A percentile compares a stretch with the other conserved stretches of the same genome.
These are phyloP conservation scores for Hirsutella rhossiliensis DNA, from an alignment of 2,329 filamentous ascomycete species.

Conservation along the genomic window DNA sequence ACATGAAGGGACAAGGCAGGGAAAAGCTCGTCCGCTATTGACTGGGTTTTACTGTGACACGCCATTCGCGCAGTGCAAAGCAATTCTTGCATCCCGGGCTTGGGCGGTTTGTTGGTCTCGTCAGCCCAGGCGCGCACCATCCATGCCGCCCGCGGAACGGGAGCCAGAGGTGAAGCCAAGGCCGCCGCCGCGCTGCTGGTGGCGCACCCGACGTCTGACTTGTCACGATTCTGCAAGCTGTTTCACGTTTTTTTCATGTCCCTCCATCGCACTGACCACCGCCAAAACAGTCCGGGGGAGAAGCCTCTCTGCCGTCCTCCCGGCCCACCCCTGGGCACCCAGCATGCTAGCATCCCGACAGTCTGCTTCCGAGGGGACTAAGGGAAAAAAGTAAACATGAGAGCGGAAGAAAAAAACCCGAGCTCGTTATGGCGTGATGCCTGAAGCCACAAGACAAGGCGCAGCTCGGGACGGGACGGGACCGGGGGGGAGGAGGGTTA, in stretches of 20 bases:
- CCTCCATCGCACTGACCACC: background rate
- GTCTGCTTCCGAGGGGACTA: no score
- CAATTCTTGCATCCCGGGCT: background rate
- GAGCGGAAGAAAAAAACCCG: no score
- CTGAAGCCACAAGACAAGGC: no score
- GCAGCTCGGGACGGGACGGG: no score
- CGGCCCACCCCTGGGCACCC: no score
- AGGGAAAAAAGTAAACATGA: no score
- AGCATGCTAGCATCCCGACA: no score
- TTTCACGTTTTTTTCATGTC: conserved; percentile 12
- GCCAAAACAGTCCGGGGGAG: no score
- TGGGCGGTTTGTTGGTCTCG: background rate
- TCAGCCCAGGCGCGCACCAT: background rate
- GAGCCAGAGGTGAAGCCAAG: background rate
- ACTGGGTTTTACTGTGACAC: background rate
- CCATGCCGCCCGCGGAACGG: background rate
- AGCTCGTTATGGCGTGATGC: no score
- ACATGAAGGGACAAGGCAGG: background rate
- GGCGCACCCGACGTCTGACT: conserved; percentile 14
- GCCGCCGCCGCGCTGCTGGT: conserved; percentile 4
- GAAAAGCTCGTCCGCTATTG: background rate
- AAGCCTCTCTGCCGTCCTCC: no score
- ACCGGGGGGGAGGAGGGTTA: no score
- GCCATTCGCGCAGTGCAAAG: background rate
- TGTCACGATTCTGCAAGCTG: conserved; percentile 12